Evolutionary conservation across 1,139 yeast genomes (phyloP).

Genomic region (Yamadazyma mexicana): DNA sequence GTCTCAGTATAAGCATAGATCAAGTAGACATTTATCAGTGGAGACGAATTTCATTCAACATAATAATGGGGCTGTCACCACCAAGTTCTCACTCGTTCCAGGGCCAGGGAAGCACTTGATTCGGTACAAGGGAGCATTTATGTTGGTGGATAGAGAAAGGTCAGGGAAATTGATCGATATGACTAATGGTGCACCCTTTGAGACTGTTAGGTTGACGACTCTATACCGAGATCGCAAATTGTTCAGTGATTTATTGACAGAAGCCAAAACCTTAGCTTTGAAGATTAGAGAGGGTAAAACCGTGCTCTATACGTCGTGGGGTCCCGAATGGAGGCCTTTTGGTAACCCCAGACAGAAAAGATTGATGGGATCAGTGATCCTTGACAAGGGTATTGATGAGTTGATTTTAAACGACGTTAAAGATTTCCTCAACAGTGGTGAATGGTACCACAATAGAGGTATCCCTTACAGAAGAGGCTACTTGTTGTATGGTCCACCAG

Average conservation of each 20-base stretch:
- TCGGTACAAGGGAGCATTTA: slow-evolving; percentile 81
- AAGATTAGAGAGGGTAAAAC: slow-evolving; percentile 90
- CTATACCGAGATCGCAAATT: slow-evolving; percentile 76
- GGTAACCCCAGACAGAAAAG: slow-evolving; percentile 95
- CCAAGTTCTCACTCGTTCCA: slow-evolving; percentile 91
- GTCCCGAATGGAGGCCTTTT: slow-evolving; percentile 98
- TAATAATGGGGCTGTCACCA: slow-evolving; percentile 87
- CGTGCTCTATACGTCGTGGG: slow-evolving; percentile 91
- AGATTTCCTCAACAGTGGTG: slow-evolving; percentile 76
- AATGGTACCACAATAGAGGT: slow-evolving; percentile 94
- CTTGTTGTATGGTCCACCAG: slow-evolving; percentile 95
- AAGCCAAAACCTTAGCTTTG: slow-evolving; percentile 83
- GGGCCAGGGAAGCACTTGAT: slow-evolving; percentile 96
- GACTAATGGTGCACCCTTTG: slow-evolving; percentile 92
- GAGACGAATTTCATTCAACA: slow-evolving; percentile 87
- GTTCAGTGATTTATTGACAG: slow-evolving; percentile 71
- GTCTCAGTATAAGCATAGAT: slow-evolving; percentile 73
- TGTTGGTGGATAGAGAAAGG: slow-evolving; percentile 86
- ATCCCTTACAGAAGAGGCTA: slow-evolving; percentile 97
- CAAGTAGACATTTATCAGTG: slow-evolving; percentile 84
- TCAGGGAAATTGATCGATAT: slow-evolving; percentile 86
- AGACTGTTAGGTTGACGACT: slow-evolving; percentile 90
- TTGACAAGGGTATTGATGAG: slow-evolving; percentile 75
- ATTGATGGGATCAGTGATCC: slow-evolving; percentile 77
- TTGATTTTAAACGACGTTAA: slow-evolving; percentile 66